Conservation (phyloP, 2,329 filamentous ascomycete genomes). For the Colletotrichum caudatum region DNA sequence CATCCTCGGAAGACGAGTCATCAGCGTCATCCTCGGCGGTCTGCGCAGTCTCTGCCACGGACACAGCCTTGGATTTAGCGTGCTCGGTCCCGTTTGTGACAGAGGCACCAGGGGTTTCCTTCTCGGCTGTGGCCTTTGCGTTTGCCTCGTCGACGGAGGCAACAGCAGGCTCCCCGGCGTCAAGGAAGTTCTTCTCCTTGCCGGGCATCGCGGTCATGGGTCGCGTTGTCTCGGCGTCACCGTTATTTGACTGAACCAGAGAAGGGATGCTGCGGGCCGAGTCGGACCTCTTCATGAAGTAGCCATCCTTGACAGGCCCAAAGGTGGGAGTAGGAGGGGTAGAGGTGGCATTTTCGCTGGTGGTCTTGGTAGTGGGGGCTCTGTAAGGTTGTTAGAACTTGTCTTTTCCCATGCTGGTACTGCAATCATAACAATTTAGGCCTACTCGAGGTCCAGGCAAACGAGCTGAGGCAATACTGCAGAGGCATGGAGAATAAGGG, state of each 20-base stretch:
- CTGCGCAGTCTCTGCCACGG: slow-evolving; percentile 26
- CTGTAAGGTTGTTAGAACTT: slow-evolving; percentile 22
- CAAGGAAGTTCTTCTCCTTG: slow-evolving; percentile 28
- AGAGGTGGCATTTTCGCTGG: slow-evolving; percentile 35
- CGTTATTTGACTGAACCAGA: slow-evolving; percentile 26
- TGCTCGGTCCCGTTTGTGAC: slow-evolving; percentile 12
- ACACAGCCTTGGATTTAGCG: slow-evolving; percentile 19
- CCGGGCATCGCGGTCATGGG: slow-evolving; percentile 39
- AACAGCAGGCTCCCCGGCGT: slow-evolving; percentile 20
- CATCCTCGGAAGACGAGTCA: slow-evolving; percentile 29
- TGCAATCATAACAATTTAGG: slow-evolving; percentile 25
- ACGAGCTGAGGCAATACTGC: slow-evolving; percentile 29
- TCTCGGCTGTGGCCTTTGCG: background rate
- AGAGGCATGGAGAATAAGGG: slow-evolving; percentile 25
- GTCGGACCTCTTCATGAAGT: slow-evolving; percentile 36
- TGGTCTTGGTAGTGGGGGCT: slow-evolving; percentile 35
- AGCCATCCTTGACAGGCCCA: slow-evolving; percentile 36
- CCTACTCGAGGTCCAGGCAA: slow-evolving; percentile 9
- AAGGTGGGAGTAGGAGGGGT: slow-evolving; percentile 37
- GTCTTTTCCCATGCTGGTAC: background rate
- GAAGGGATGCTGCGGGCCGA: slow-evolving; percentile 34
- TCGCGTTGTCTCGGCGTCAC: slow-evolving; percentile 20
- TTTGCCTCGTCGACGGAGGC: slow-evolving; percentile 5
- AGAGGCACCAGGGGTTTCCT: background rate
- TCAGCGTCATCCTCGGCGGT: slow-evolving; percentile 21